Evolutionary conservation across 2,329 filamentous ascomycete species (phyloP).

Genomic region (Periconia sp.): DNA sequence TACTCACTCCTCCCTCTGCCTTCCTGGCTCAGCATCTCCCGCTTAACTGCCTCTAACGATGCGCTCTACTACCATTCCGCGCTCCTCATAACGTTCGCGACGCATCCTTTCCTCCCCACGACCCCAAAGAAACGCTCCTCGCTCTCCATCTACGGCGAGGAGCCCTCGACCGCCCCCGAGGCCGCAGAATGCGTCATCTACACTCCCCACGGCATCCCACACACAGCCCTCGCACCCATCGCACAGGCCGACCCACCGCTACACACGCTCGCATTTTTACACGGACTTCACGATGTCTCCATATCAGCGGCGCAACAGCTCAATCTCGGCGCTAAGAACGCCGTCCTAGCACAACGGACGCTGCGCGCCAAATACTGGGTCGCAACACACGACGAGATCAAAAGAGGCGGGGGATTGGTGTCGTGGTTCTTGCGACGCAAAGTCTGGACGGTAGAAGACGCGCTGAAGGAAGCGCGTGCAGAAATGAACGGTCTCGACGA

Average conservation of each 20-base stretch:
- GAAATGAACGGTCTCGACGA: conserved; percentile 45
- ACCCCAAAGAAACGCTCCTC: conserved; percentile 35
- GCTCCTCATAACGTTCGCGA: conserved; percentile 59
- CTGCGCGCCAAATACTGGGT: conserved; percentile 64
- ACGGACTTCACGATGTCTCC: conserved; percentile 66
- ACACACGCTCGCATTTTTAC: conserved; percentile 60
- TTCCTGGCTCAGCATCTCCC: conserved; percentile 62
- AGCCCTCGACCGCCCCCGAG: conserved; percentile 13
- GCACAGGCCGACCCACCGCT: conserved; percentile 50
- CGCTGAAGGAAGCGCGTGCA: conserved; percentile 51
- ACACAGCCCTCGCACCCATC: conserved; percentile 50
- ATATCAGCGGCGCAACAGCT: conserved; percentile 56
- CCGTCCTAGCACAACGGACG: conserved; percentile 56
- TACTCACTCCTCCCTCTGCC: conserved; percentile 53
- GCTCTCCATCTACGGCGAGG: conserved; percentile 34
- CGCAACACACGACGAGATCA: conserved; percentile 66
- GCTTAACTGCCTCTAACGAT: conserved; percentile 57
- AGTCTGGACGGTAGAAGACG: conserved; percentile 47
- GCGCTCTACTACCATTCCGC: conserved; percentile 61
- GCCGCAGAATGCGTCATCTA: conserved; percentile 62
- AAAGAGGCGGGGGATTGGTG: conserved; percentile 60
- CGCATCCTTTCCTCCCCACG: conserved; percentile 29
- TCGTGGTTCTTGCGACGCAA: conserved; percentile 51
- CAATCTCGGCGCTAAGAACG: conserved; percentile 66
- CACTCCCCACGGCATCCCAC: conserved; percentile 63